phyloP scores from a whole-genome alignment of 208 protist species.

The Wallacemonas sp. region DNA sequence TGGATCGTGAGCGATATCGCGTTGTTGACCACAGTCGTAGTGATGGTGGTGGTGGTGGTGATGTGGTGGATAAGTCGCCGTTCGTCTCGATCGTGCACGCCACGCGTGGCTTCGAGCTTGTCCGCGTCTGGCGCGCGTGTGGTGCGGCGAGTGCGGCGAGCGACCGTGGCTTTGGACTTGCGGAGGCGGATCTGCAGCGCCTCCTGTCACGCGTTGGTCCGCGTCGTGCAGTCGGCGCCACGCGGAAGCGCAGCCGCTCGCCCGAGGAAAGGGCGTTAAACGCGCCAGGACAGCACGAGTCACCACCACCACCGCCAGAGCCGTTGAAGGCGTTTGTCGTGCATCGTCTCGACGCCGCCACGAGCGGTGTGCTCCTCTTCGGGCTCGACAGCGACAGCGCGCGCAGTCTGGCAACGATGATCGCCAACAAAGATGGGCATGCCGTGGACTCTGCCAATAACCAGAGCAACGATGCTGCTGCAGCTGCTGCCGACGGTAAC shows the following conservation, averaged over 20 bases:
- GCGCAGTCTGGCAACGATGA: constrained; percentile 35
- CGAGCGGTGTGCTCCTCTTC: constrained; percentile 87
- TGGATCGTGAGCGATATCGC: constrained; percentile 48
- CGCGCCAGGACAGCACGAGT: neutral
- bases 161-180: neutral
- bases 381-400: constrained; percentile 53
- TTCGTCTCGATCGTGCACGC: constrained; percentile 55
- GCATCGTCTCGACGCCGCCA: constrained; percentile 84
- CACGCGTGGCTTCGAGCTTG: constrained; percentile 57
- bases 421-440: constrained; percentile 42
- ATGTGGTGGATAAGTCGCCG: neutral
- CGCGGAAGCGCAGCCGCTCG: neutral
- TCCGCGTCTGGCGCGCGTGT: constrained; percentile 41
- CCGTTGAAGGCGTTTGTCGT: constrained; percentile 58
- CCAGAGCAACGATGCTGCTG: neutral
- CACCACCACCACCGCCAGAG: neutral
- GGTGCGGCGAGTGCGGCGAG: neutral
- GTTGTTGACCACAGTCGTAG: constrained; percentile 1
- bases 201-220: neutral
- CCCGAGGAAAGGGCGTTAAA: too few relatives aligned
- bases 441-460: neutral
- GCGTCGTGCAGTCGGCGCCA: neutral
- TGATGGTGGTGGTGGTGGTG: too few relatives aligned
- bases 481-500: too few relatives aligned
- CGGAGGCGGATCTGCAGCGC: neutral